Evolutionary conservation across 352 stramenopile genomes (phyloP).

Genomic region (Phytophthora ohioensis): DNA sequence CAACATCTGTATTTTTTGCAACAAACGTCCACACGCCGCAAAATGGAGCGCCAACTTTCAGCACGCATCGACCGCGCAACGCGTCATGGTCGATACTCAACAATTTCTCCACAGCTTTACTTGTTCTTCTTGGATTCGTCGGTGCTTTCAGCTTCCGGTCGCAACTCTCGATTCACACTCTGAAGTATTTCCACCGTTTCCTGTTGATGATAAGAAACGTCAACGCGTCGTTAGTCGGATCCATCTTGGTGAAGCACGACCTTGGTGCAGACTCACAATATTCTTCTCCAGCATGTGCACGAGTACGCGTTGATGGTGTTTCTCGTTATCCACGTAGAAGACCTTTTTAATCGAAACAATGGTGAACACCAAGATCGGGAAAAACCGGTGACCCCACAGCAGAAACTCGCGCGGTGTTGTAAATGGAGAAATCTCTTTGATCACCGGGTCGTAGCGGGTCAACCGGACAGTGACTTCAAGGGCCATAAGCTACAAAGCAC

Average conservation of each 20-base stretch:
- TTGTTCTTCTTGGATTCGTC: slow-evolving; percentile 28
- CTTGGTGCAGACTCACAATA: slow-evolving; percentile 35
- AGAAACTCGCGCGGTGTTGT: slow-evolving; percentile 70
- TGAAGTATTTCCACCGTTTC: slow-evolving; percentile 43
- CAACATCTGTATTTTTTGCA: slow-evolving; percentile 29
- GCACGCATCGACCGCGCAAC: neutral
- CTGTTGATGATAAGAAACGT: slow-evolving; percentile 15
- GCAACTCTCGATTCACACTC: slow-evolving; percentile 31
- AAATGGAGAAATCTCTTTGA: slow-evolving; percentile 50
- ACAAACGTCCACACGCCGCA: slow-evolving; percentile 1
- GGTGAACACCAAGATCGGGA: slow-evolving; percentile 58
- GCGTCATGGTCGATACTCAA: neutral
- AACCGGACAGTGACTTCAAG: slow-evolving; percentile 67
- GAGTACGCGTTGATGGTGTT: slow-evolving; percentile 57
- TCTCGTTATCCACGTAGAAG: slow-evolving; percentile 70
- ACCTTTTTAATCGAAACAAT: slow-evolving; percentile 57
- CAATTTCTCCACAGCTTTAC: neutral
- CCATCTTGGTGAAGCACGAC: neutral
- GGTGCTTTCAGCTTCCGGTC: slow-evolving; percentile 23
- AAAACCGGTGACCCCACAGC: slow-evolving; percentile 62
- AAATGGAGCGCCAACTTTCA: slow-evolving; percentile 3
- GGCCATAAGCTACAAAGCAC: slow-evolving; percentile 45
- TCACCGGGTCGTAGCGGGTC: slow-evolving; percentile 64
- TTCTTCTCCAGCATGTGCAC: slow-evolving; percentile 65
- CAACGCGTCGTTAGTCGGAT: slow-evolving; percentile 2